Evolutionary conservation across 768 basidiomycete species (phyloP).

Genomic region (Trametes cingulata): DNA sequence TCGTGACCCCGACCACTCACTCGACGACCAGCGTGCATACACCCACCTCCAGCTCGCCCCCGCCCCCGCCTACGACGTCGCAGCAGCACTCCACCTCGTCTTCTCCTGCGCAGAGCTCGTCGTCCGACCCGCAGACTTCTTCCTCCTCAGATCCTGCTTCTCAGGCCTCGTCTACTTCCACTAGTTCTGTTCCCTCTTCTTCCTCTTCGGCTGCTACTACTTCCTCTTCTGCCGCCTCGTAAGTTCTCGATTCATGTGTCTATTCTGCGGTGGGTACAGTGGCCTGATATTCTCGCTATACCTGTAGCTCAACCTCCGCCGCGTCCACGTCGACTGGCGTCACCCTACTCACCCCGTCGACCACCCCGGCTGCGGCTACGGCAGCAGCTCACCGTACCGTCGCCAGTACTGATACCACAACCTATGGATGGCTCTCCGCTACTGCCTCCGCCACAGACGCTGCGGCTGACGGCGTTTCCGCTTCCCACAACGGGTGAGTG

Average conservation of each 20-base stretch:
- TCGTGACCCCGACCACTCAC: not conserved
- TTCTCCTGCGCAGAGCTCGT: not conserved
- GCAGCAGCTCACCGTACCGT: slow-evolving; percentile 8
- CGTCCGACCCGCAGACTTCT: not conserved
- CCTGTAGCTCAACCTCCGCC: slow-evolving; percentile 16
- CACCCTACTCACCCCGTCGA: not conserved
- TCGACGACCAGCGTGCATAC: not conserved
- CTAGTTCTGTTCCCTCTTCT: slow-evolving; percentile 18
- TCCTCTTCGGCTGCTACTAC: not conserved
- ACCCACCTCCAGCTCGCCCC: not conserved
- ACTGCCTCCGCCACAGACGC: slow-evolving; percentile 11
- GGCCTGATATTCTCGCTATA: not conserved
- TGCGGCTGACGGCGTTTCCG: slow-evolving; percentile 7
- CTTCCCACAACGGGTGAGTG: slow-evolving; percentile 21
- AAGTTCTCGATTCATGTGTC: not conserved
- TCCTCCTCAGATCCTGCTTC: slow-evolving; percentile 3
- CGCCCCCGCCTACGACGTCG: slow-evolving; percentile 4
- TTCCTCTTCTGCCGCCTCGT: slow-evolving; percentile 8
- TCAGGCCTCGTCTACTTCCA: slow-evolving; percentile 13
- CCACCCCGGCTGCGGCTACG: not conserved
- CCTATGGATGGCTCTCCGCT: slow-evolving; percentile 12
- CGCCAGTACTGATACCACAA: slow-evolving; percentile 5
- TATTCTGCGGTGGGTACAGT: not conserved
- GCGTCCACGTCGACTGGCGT: slow-evolving; percentile 13
- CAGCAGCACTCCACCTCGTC: not conserved